Conservation (phyloP, 495 filamentous ascomycete genomes). For the Penicillium roqueforti region DNA sequence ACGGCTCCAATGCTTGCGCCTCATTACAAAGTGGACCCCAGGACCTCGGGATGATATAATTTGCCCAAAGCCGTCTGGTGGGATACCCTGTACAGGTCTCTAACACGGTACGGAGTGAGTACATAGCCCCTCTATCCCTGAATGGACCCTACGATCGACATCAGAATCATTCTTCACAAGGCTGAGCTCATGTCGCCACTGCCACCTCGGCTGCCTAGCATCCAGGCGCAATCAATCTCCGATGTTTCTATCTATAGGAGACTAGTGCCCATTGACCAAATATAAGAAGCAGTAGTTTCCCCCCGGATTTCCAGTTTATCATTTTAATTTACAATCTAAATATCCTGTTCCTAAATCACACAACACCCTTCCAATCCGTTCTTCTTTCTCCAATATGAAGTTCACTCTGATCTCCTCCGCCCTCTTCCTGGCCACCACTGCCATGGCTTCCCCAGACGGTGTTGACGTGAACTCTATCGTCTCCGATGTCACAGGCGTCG, state of each 20-base stretch:
- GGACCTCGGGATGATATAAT: constrained; percentile 14
- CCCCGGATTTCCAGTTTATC: constrained; percentile 2
- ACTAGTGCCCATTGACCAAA: neutral
- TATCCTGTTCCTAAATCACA: neutral
- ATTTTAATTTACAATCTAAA: neutral
- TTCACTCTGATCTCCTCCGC: constrained; percentile 25
- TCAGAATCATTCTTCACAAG: constrained; percentile 5
- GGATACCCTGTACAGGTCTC: neutral
- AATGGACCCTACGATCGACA: constrained; percentile 10
- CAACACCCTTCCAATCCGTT: neutral
- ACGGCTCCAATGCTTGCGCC: neutral
- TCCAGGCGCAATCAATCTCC: constrained; percentile 1
- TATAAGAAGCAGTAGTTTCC: constrained; percentile 6
- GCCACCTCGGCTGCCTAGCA: neutral
- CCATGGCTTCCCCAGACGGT: constrained; percentile 16
- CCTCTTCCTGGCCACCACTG: constrained; percentile 24
- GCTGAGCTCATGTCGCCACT: constrained; percentile 18
- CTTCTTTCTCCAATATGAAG: constrained; percentile 23
- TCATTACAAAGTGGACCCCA: constrained; percentile 7
- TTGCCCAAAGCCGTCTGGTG: neutral
- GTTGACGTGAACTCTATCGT: constrained; percentile 14
- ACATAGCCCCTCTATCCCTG: neutral
- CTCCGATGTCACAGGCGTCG: constrained; percentile 11
- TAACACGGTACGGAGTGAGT: neutral
- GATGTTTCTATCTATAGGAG: constrained; percentile 18